Conservation (phyloP, 345 rosid genomes). For the Euphorbia tirucalli region DNA sequence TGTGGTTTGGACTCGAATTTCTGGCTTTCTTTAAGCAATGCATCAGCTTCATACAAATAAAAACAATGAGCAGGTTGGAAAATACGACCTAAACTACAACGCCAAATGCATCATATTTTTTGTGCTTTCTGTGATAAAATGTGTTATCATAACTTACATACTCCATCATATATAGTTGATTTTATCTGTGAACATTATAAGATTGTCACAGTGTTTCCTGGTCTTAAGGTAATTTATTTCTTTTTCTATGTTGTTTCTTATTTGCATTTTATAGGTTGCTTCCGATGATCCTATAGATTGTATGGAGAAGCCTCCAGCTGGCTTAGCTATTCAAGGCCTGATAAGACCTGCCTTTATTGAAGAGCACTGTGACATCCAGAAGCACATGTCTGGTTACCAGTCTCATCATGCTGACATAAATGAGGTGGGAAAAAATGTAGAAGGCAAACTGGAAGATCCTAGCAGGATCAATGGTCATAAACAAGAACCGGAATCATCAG, state of each 20-base stretch:
- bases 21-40: background rate
- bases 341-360: constrained; percentile 70
- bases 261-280: constrained; percentile 49
- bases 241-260: constrained; percentile 18
- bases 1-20: background rate
- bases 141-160: background rate
- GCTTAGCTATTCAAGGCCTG: constrained; percentile 79
- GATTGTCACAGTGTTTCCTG: background rate
- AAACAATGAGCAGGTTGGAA: background rate
- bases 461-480: constrained; percentile 40
- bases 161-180: background rate
- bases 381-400: constrained; percentile 44
- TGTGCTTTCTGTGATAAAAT: background rate
- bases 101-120: background rate
- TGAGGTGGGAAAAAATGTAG: constrained; percentile 32
- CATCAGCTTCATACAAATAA: background rate
- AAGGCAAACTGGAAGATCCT: constrained; percentile 40
- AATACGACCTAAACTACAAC: background rate
- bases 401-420: constrained; percentile 28
- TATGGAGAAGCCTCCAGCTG: constrained; percentile 91
- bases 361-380: constrained; percentile 68
- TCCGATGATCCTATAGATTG: constrained; percentile 77
- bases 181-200: background rate
- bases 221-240: constrained; percentile 6
- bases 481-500: constrained; percentile 29